Conservation (phyloP, 1,139 yeast genomes). For the Sugiyamaella sp. region DNA sequence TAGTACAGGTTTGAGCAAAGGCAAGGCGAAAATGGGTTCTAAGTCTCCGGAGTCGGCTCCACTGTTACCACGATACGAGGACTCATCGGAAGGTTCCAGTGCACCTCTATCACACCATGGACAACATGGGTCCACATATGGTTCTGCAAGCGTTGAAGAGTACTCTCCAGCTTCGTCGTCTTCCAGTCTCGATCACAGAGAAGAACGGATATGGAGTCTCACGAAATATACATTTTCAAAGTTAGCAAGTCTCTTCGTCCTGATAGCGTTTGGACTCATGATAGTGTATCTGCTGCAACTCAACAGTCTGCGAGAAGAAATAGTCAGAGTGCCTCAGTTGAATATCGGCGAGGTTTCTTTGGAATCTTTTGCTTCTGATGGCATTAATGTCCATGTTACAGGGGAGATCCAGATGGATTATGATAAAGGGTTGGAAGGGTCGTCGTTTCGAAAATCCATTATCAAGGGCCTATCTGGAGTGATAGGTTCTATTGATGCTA, state of each 20-base stretch:
- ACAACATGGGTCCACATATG: constrained; percentile 1
- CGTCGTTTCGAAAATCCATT: constrained; percentile 21
- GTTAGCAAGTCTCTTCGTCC: background rate
- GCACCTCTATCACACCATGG: background rate
- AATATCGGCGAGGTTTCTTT: constrained; percentile 24
- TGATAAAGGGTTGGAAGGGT: constrained; percentile 24
- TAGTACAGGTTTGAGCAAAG: too few species aligned
- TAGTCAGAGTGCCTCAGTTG: constrained; percentile 28
- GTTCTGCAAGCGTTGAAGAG: background rate
- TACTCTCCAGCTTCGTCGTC: background rate
- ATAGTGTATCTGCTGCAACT: constrained; percentile 15
- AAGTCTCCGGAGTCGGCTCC: constrained; percentile 5
- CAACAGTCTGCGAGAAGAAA: constrained; percentile 29
- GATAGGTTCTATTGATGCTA: constrained; percentile 23
- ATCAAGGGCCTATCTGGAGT: constrained; percentile 24
- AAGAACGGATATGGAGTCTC: constrained; percentile 8
- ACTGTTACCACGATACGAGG: constrained; percentile 11
- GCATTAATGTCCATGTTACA: constrained; percentile 26
- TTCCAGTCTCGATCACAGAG: background rate
- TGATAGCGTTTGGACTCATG: constrained; percentile 10
- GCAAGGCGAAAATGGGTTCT: constrained; percentile 4
- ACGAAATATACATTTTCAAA: constrained; percentile 8
- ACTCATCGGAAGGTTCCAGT: constrained; percentile 1
- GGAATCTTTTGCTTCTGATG: constrained; percentile 27
- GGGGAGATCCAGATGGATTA: constrained; percentile 29